These are phyloP conservation scores for Wickerhamomyces chambardii DNA, from an alignment of 805 yeast species.

Conservation along the genomic window DNA sequence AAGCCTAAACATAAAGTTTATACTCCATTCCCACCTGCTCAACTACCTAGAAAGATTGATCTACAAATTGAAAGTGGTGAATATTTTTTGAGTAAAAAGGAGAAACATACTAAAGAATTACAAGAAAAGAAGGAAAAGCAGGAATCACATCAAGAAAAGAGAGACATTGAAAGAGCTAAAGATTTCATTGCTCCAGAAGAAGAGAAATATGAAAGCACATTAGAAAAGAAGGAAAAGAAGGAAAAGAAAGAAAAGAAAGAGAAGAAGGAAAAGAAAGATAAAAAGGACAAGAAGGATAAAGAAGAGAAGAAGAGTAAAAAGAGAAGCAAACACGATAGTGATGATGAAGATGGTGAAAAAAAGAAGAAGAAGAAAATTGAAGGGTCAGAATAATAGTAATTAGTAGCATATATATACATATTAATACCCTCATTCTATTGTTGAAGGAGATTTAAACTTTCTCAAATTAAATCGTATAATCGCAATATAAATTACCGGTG, in stretches of 20 bases:
- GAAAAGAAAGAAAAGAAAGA: slow-evolving; percentile 17
- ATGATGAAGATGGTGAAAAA: slow-evolving; percentile 21
- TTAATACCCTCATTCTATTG: too few species aligned
- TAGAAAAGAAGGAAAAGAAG: slow-evolving; percentile 20
- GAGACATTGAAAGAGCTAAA: slow-evolving; percentile 62
- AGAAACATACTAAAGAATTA: slow-evolving; percentile 62
- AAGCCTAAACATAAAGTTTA: slow-evolving; percentile 56
- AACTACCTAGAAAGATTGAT: slow-evolving; percentile 94
- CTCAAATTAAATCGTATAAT: too few species aligned
- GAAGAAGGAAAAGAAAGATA: slow-evolving; percentile 18
- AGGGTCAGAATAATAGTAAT: too few species aligned
- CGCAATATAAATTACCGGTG: too few species aligned
- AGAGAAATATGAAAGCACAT: slow-evolving; percentile 37
- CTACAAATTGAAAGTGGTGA: slow-evolving; percentile 97
- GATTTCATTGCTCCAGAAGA: slow-evolving; percentile 87
- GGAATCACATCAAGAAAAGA: slow-evolving; percentile 54
- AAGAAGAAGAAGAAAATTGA: slow-evolving; percentile 19
- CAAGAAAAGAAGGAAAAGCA: slow-evolving; percentile 77
- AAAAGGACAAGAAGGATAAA: slow-evolving; percentile 18
- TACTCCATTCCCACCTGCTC: slow-evolving; percentile 99
- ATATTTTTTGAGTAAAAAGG: slow-evolving; percentile 84
- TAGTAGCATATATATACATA: too few species aligned
- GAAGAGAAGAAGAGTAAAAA: slow-evolving; percentile 18
- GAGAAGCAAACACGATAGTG: slow-evolving; percentile 15
- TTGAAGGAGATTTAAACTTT: too few species aligned